Conservation (phyloP, 441 rosid species). For the Capsella rubella region DNA sequence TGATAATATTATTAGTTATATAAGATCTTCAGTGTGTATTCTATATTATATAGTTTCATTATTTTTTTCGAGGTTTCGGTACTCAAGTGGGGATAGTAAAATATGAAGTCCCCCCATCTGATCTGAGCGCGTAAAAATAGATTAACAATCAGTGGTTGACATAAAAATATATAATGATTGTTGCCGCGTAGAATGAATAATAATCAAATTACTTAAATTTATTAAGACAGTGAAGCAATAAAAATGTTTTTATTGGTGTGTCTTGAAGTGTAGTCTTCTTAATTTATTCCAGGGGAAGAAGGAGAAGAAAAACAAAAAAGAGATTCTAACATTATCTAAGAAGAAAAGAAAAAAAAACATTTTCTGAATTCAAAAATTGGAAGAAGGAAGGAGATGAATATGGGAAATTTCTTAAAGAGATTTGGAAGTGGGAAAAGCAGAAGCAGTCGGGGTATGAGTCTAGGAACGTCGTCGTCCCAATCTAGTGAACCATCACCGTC, state of each 20-base stretch:
- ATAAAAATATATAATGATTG: neutral
- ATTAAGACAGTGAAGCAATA: neutral
- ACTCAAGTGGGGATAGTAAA: conserved; percentile 21
- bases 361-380: conserved; percentile 14
- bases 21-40: conserved; percentile 9
- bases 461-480: conserved; percentile 22
- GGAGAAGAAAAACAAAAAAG: neutral
- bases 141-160: conserved; percentile 1
- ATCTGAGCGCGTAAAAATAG: conserved; percentile 7
- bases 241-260: neutral
- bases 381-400: conserved; percentile 32
- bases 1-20: neutral
- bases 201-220: neutral
- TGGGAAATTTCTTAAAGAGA: conserved; percentile 36
- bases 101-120: conserved; percentile 16
- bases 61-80: neutral
- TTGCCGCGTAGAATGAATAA: conserved; percentile 9
- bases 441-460: conserved; percentile 19
- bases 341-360: neutral
- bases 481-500: conserved; percentile 23
- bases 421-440: conserved; percentile 36
- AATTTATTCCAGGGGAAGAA: neutral
- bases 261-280: neutral
- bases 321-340: neutral
- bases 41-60: neutral